phyloP scores from a whole-genome alignment of 352 stramenopile genomes.

The Phytophthora cryptogea region DNA sequence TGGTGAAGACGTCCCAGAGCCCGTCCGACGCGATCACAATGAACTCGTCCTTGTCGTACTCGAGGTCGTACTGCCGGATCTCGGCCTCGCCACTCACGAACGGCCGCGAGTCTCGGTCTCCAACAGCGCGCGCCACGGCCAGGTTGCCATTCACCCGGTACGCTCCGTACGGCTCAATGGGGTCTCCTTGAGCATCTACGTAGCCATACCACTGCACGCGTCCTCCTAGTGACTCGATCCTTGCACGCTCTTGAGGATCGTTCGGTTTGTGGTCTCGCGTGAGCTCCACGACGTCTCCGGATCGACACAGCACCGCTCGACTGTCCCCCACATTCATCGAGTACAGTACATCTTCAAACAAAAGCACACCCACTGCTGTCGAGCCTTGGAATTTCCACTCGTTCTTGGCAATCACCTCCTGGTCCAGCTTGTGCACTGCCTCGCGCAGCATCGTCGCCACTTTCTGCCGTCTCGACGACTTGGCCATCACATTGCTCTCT shows the following conservation, averaged over 20 bases:
- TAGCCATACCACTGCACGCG: conserved; percentile 92
- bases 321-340: conserved; percentile 95
- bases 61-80: conserved; percentile 75
- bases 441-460: conserved; percentile 48
- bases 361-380: conserved; percentile 70
- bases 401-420: conserved; percentile 60
- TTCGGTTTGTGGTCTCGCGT: conserved; percentile 93
- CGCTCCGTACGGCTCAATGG: conserved; percentile 90
- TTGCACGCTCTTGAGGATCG: conserved; percentile 67
- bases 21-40: conserved; percentile 94
- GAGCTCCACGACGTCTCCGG: conserved; percentile 67
- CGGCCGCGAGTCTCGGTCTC: conserved; percentile 86
- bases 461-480: conserved; percentile 34
- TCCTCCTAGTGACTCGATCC: conserved; percentile 82
- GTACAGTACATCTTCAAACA: conserved; percentile 81
- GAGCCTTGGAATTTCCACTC: conserved; percentile 85
- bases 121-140: conserved; percentile 90
- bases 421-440: conserved; percentile 56
- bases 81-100: conserved; percentile 87
- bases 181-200: conserved; percentile 77
- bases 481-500: conserved; percentile 35
- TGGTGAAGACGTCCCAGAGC: conserved; percentile 94
- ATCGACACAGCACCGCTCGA: conserved; percentile 92
- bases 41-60: conserved; percentile 89
- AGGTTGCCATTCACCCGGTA: conserved; percentile 94